Evolutionary conservation across 2,329 filamentous ascomycete genomes (phyloP), one percentile per base, ranked within the genome.

Genomic region (Teratosphaeriaceae sp.): DNA sequence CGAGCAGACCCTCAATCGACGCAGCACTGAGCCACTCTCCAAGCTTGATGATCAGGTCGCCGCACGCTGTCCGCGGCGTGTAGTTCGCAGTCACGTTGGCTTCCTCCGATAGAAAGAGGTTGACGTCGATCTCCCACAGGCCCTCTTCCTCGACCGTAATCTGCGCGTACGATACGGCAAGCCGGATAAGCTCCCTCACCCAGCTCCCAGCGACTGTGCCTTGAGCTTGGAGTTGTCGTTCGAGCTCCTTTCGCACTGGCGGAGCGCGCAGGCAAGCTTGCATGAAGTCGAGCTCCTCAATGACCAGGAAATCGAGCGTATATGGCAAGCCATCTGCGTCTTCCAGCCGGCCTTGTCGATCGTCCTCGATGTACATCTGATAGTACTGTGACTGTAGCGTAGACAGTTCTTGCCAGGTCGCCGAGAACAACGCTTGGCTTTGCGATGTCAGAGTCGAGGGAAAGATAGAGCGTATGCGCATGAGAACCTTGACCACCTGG

Each of bases 41-140:
- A 46, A 95, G 73, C 68, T 95, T 96, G 66, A 95, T 88, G 21
- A 95, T 76, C 38, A 98, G 71, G 62, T 97, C 92, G 38, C 88
- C 89, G 50, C 88, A 92, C 30, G 90, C 92, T 15, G 88, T 94
- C 53, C 92, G 81, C 12, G 92, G 86, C 0, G 92, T 96, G 67
- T 97, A 98, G 64, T 97, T 97, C 23, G 89, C 86, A 11, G 88
- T 95, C 15, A 96, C 85, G 2, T 88, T 90, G 2, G 88, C 90
- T 67, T 97, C 90, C 65, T 98, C 92, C 1, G 88, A 90, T 36
- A 98, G 74, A 65, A 94, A 98, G 2, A 98, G 77, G 45, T 94
- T 97, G 53, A 94, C 85, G 64, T 98, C 92, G 49, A 96, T 88
- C 55, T 96, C 88, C 92, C 92, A 98, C 8, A 98, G 69, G 6